Evolutionary conservation across 306 rosid genomes (phyloP).

Genomic region (Quercus robur): DNA sequence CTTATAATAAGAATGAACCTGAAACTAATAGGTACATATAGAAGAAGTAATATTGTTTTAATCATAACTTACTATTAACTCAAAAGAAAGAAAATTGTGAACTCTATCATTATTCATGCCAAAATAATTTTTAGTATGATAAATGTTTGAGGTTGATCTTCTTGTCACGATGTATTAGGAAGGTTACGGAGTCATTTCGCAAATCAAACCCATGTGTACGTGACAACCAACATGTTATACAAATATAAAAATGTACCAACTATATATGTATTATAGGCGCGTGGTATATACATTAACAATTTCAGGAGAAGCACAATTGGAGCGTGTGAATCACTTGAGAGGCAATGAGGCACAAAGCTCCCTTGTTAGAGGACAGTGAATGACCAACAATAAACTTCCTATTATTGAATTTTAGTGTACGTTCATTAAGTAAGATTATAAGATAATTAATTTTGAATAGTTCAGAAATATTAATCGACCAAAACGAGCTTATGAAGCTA

Average conservation of each 20-base stretch:
- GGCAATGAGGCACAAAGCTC: not conserved
- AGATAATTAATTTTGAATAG: no score
- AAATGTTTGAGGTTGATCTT: not conserved
- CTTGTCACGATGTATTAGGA: not conserved
- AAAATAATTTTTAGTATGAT: not conserved
- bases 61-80: no score
- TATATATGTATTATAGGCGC: not conserved
- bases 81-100: no score
- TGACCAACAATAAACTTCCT: constrained; percentile 1
- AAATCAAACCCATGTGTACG: constrained; percentile 1
- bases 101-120: not conserved
- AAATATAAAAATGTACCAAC: not conserved
- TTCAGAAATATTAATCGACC: not conserved
- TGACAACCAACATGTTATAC: constrained; percentile 3
- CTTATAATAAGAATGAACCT: no score
- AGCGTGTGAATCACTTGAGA: not conserved
- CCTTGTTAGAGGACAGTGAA: not conserved
- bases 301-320: not conserved
- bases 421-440: no score
- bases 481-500: not conserved
- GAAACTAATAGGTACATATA: no score
- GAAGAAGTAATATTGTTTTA: no score
- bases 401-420: not conserved
- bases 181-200: constrained; percentile 25
- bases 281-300: not conserved